Evolutionary conservation across 2,329 filamentous ascomycete species (phyloP), one percentile per base, ranked within the genome.

Genomic region (Trichoderma oligosporum): DNA sequence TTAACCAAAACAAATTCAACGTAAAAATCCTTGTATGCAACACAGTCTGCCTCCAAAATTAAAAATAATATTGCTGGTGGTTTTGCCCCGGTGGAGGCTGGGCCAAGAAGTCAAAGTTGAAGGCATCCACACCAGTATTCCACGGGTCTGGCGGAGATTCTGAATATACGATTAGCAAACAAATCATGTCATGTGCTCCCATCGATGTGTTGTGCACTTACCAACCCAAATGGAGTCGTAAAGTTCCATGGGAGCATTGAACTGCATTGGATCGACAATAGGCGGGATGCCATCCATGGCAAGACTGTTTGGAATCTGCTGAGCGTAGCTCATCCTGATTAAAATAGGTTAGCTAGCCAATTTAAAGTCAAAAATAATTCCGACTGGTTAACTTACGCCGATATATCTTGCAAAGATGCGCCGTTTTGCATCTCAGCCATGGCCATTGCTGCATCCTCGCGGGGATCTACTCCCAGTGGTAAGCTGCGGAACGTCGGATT

Each of bases 211-310:
- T 42, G 39, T 33, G 16, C 27, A 74, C 81, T 68, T 71, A 85
- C 83, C 83, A 78, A 82, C 85, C 73, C 85, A 86, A 44, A 87
- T 87, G 4, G 82, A 85, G 64, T 86, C 83, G 66, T 85, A 87
- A 1, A 87, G 71, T 60, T 87, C 84, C 82, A 87, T 83, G 1
- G 84, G 84, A 35, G 83, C 84, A 76, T 86, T 82, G 62, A 83
- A 81, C 31, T 82, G 74, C 3, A 78, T 74, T 14, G 81, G 80
- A 59, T 85, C 83, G 9, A 82, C 72, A 76, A 82, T 71, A 33
- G 74, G 69, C 47, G 72, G 69, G 48, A 83, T 70, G 44, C 77
- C 78, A 6, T 79, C 69, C 31, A 82, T 66, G 47, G 66, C 68
- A 41, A 71, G 67, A 25, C 60, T 68, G 14, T 65, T 60, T 16